Base-by-base conservation (phyloP, 2,329 filamentous ascomycete genomes). In the Ceratocystiopsis brevicomis region DNA sequence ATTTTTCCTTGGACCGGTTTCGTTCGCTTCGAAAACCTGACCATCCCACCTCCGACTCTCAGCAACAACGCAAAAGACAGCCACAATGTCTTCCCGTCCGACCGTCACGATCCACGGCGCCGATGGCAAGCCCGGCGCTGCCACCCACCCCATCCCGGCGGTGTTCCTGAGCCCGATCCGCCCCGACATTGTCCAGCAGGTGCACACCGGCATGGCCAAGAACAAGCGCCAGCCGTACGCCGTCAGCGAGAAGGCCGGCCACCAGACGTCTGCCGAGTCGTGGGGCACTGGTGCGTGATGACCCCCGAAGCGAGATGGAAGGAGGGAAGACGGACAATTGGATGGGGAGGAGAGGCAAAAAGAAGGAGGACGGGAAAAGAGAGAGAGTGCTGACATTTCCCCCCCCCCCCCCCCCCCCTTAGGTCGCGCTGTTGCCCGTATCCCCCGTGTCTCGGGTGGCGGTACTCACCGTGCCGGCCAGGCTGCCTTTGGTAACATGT, bases 401-500 rank as follows among this genome's bases (percentile, higher is more conserved):
- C 10, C n/a, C 44, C 6, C 19, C 10, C n/a, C 44, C 6, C 19
- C 10, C n/a, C 44, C 6, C 19, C 10, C n/a, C 44, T 50, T 56
- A 94, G 86, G 87, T 74, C 90, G 90, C 71, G 90, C 90, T 68
- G 90, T 98, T 63, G 92, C 90, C 67, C 90, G 90, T 96, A 98
- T 98, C 61, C 90, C 92, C 62, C 90, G 90, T 95, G 90, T 98
- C 67, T 96, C 90, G 64, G 90, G 90, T 78, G 88, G 90, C 74
- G 90, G 90, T 85, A 98, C 90, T 66, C 90, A 98, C 81, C 88
- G 90, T 77, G 90, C 90, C 63, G 90, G 90, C 75, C 90, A 98
- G 76, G 90, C 90, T 68, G 90, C 90, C 58, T 98, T 96, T 69
- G 90, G 90, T 85, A 98, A 98, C 83, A 86, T 88, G 86, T 98